Evolutionary conservation across 768 basidiomycete genomes (phyloP).

Genomic region (Auriscalpium orientale): DNA sequence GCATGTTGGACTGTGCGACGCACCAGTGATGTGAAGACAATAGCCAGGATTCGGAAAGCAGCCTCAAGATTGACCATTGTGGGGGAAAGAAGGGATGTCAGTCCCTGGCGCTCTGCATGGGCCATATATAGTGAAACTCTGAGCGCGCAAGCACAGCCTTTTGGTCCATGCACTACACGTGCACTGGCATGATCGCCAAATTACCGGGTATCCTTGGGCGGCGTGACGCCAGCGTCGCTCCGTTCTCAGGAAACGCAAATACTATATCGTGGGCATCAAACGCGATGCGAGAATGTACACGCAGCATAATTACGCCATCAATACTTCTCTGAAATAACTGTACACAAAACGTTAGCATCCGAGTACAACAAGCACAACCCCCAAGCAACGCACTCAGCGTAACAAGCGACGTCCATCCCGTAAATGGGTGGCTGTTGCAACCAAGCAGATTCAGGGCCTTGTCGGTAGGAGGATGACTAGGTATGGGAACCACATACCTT

Average conservation of each 20-base stretch:
- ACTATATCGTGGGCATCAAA: background rate
- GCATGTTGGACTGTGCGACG: background rate
- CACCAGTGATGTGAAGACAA: background rate
- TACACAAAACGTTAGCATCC: constrained; percentile 8
- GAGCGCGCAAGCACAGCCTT: background rate
- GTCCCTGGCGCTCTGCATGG: background rate
- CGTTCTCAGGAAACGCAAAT: no score
- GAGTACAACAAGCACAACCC: background rate
- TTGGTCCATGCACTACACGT: background rate
- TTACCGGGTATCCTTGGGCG: background rate
- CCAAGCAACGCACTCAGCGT: constrained; percentile 63
- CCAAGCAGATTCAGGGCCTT: constrained; percentile 5
- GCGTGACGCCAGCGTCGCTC: no score
- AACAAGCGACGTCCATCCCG: constrained; percentile 91
- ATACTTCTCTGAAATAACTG: constrained; percentile 68
- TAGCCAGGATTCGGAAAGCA: background rate
- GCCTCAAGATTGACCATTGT: no score
- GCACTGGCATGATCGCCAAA: background rate
- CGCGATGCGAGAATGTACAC: background rate
- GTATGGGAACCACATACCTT: constrained; percentile 45
- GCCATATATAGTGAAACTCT: background rate
- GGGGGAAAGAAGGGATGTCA: background rate
- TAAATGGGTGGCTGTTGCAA: constrained; percentile 78
- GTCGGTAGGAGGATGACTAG: background rate
- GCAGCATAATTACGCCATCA: constrained; percentile 19